phyloP scores from a whole-genome alignment of 208 protist species.

The Wallacemonas sp. region DNA sequence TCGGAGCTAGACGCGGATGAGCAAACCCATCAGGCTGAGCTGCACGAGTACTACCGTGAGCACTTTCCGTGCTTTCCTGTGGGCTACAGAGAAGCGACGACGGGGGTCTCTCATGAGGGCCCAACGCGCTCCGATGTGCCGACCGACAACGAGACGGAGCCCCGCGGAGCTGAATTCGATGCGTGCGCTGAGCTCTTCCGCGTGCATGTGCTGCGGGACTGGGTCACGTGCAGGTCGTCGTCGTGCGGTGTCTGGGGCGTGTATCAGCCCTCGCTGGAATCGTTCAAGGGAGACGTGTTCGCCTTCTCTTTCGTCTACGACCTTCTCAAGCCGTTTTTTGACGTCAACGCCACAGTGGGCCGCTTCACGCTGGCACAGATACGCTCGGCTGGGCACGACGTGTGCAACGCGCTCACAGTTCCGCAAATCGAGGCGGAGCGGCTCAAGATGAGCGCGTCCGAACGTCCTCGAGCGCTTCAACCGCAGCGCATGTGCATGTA shows the following conservation, averaged over 20 bases:
- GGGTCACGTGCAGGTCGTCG: slow-evolving; percentile 12
- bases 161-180: slow-evolving; percentile 26
- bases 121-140: too few relatives aligned
- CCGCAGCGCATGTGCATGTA: slow-evolving; percentile 77
- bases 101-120: slow-evolving; percentile 25
- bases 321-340: slow-evolving; percentile 29
- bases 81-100: slow-evolving; percentile 17
- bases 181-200: slow-evolving; percentile 44
- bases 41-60: neutral
- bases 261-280: slow-evolving; percentile 55
- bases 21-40: slow-evolving; percentile 1
- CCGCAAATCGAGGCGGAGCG: slow-evolving; percentile 19
- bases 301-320: slow-evolving; percentile 81
- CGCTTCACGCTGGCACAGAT: slow-evolving; percentile 29
- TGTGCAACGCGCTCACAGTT: slow-evolving; percentile 26
- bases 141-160: too few relatives aligned
- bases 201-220: slow-evolving; percentile 38
- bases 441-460: neutral
- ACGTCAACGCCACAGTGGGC: neutral
- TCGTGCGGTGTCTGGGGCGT: slow-evolving; percentile 59
- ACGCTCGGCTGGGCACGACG: slow-evolving; percentile 16
- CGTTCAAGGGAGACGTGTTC: slow-evolving; percentile 54
- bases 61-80: slow-evolving; percentile 39
- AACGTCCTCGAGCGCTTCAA: slow-evolving; percentile 21
- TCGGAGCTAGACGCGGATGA: slow-evolving; percentile 1